phyloP scores from a whole-genome alignment of 257 asterid genomes.

The Solanum gracilifrons region DNA sequence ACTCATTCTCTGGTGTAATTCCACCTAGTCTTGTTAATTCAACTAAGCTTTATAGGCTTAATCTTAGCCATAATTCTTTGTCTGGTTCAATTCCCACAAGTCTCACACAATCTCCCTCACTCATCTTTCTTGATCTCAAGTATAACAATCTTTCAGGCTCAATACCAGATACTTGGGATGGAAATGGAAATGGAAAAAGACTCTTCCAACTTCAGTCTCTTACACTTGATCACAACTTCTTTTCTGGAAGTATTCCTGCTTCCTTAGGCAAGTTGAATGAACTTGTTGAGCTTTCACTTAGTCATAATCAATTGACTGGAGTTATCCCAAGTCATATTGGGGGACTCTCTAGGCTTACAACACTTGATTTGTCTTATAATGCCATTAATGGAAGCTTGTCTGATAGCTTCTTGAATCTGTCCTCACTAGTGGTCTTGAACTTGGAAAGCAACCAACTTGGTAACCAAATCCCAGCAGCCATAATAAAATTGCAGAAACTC shows the following conservation, averaged over 20 bases:
- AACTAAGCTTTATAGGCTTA: constrained; percentile 62
- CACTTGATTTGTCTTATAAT: constrained; percentile 49
- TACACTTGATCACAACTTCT: constrained; percentile 41
- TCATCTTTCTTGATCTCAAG: constrained; percentile 47
- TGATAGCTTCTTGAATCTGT: constrained; percentile 30
- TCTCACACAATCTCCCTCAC: constrained; percentile 40
- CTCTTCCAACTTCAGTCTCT: constrained; percentile 32
- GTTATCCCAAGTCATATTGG: constrained; percentile 30
- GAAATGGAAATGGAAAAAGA: constrained; percentile 23
- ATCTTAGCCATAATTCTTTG: constrained; percentile 58
- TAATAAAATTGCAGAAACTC: constrained; percentile 20
- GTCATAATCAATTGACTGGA: constrained; percentile 40
- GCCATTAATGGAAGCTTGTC: constrained; percentile 51
- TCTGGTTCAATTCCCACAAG: constrained; percentile 61
- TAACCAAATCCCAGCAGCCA: constrained; percentile 9
- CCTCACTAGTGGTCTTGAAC: constrained; percentile 20
- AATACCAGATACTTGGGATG: constrained; percentile 51
- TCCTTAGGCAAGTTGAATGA: constrained; percentile 23
- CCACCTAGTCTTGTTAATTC: constrained; percentile 51
- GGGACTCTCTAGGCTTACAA: constrained; percentile 28
- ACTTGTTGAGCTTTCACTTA: constrained; percentile 20
- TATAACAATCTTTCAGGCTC: constrained; percentile 58
- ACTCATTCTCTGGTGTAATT: constrained; percentile 53
- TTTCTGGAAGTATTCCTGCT: constrained; percentile 46
- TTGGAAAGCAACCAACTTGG: constrained; percentile 21